Conservation (phyloP, 2,329 filamentous ascomycete genomes). For the Pseudocercospora crystallina region DNA sequence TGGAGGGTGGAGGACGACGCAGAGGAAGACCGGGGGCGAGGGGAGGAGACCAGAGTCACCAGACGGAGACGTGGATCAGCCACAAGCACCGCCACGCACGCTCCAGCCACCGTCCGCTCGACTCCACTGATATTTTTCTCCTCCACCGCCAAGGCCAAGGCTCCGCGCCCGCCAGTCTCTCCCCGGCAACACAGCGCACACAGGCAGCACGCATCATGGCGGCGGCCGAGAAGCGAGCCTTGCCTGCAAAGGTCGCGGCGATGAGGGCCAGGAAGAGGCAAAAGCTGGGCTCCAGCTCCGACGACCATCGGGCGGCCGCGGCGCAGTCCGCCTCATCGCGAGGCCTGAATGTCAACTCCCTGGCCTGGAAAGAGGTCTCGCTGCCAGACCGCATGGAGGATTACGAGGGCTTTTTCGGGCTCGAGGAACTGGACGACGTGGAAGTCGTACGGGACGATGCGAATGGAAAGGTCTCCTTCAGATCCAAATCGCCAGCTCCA, state of each 20-base stretch:
- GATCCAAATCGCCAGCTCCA: slow-evolving; percentile 11
- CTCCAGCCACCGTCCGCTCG: no score
- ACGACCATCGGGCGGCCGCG: slow-evolving; percentile 11
- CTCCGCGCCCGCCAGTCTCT: not conserved
- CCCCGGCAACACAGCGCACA: not conserved
- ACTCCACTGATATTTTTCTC: no score
- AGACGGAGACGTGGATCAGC: no score
- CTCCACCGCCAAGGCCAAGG: not conserved
- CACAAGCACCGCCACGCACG: no score
- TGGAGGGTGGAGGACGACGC: no score
- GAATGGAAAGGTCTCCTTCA: slow-evolving; percentile 52
- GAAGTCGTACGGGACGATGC: slow-evolving; percentile 66
- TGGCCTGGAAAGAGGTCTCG: slow-evolving; percentile 64
- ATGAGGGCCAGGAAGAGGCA: slow-evolving; percentile 46
- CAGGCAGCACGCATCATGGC: slow-evolving; percentile 18
- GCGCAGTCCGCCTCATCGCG: slow-evolving; percentile 11
- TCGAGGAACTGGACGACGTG: slow-evolving; percentile 90
- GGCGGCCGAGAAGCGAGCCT: slow-evolving; percentile 36
- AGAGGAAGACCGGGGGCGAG: no score
- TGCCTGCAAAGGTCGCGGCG: slow-evolving; percentile 40
- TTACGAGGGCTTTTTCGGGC: slow-evolving; percentile 87
- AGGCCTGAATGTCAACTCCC: slow-evolving; percentile 28
- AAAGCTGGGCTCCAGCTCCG: slow-evolving; percentile 34
- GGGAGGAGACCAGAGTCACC: no score
- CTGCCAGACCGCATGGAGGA: slow-evolving; percentile 78